Percentiles rank a stretch among this genome's conserved stretches.
Conservation (phyloP, 2,329 filamentous ascomycete species). For the Fusarium floridanum region DNA sequence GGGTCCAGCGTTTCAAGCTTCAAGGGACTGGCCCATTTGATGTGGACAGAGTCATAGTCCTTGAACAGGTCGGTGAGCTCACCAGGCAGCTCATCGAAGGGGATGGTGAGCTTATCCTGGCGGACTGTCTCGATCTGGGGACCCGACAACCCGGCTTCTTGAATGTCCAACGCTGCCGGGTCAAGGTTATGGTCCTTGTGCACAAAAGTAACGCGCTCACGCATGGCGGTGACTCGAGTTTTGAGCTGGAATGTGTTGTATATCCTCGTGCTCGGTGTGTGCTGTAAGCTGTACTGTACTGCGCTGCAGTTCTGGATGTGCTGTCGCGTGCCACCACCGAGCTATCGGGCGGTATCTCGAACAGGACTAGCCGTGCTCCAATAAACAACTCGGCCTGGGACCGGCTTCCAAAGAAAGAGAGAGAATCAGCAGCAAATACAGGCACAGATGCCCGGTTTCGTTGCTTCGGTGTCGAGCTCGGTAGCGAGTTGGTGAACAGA, state of each 20-base stretch:
- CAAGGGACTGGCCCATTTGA: constrained; percentile 79
- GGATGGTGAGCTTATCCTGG: constrained; percentile 83
- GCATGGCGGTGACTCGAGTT: constrained; percentile 64
- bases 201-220: constrained; percentile 84
- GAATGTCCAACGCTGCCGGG: constrained; percentile 72
- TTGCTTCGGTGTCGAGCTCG: constrained; percentile 25
- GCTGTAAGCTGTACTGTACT: constrained; percentile 5
- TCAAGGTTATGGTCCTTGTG: constrained; percentile 75
- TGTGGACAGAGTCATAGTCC: constrained; percentile 77
- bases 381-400: background rate
- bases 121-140: constrained; percentile 74
- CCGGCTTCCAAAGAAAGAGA: background rate
- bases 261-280: background rate
- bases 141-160: constrained; percentile 66
- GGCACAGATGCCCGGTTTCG: constrained; percentile 5
- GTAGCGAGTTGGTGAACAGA: constrained; percentile 24
- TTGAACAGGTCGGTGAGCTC: constrained; percentile 74
- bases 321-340: constrained; percentile 36
- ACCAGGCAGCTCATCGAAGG: constrained; percentile 78
- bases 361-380: constrained; percentile 6
- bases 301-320: constrained; percentile 8
- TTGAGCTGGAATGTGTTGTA: constrained; percentile 1
- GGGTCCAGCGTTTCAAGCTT: constrained; percentile 74
- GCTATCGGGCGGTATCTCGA: constrained; percentile 14
- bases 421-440: background rate